Conservation (phyloP, 495 filamentous ascomycete species). For the Elasticomyces elasticus region DNA sequence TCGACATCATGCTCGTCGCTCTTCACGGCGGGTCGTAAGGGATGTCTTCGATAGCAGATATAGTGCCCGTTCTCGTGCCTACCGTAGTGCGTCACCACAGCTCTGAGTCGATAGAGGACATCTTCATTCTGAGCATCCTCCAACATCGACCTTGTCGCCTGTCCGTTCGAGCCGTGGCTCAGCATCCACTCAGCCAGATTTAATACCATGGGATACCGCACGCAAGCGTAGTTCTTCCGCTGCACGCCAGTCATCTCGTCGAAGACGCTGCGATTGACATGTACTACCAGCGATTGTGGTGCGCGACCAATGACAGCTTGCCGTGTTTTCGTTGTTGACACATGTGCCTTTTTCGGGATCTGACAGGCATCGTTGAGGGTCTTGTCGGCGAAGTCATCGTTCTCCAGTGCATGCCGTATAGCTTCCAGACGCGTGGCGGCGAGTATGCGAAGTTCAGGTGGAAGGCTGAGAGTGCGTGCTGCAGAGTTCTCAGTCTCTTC, state of each 20-base stretch:
- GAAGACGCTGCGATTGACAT: constrained; percentile 86
- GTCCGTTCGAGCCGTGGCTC: neutral
- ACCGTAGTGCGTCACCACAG: constrained; percentile 81
- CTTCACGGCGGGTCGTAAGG: constrained; percentile 17
- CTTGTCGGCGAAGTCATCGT: constrained; percentile 70
- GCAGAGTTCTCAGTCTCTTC: neutral
- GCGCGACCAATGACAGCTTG: constrained; percentile 76
- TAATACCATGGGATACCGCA: constrained; percentile 62
- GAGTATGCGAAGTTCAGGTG: constrained; percentile 14
- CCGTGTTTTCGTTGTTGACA: constrained; percentile 70
- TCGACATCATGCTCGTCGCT: neutral
- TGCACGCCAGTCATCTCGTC: constrained; percentile 67
- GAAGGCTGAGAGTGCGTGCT: constrained; percentile 18
- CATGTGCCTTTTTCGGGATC: constrained; percentile 55
- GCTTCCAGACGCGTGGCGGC: constrained; percentile 44
- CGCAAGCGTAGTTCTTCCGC: constrained; percentile 70
- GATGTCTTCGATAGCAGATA: constrained; percentile 71
- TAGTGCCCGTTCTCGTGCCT: constrained; percentile 94
- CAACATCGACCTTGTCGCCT: constrained; percentile 54
- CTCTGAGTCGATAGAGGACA: constrained; percentile 61
- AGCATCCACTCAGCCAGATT: constrained; percentile 74
- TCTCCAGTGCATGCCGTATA: constrained; percentile 59
- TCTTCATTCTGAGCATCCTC: constrained; percentile 26
- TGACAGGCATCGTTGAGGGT: constrained; percentile 63
- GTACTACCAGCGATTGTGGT: constrained; percentile 68